These are phyloP conservation scores for Suillus subaureus DNA, from an alignment of 768 basidiomycete genomes.

Conservation along the genomic window DNA sequence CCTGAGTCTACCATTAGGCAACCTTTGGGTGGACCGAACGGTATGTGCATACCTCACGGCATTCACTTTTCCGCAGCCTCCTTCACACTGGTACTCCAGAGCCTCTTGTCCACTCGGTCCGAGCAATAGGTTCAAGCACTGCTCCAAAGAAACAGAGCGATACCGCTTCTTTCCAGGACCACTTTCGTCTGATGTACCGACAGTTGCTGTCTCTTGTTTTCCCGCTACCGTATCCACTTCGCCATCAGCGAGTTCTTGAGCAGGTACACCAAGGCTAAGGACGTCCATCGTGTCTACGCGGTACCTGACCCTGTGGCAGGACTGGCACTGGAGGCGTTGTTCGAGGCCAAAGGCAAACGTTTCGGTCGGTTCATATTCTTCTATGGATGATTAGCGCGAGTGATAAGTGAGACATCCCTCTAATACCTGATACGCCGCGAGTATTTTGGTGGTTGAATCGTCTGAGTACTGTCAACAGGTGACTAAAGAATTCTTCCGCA, in stretches of 20 bases:
- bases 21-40: neutral
- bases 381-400: conserved; percentile 19
- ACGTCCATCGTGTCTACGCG: conserved; percentile 74
- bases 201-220: neutral
- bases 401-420: conserved; percentile 16
- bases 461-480: conserved; percentile 75
- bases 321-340: conserved; percentile 81
- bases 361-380: conserved; percentile 62
- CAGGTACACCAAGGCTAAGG: conserved; percentile 81
- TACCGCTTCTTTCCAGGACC: conserved; percentile 55
- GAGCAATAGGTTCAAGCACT: conserved; percentile 60
- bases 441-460: conserved; percentile 57
- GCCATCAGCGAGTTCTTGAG: conserved; percentile 36
- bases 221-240: conserved; percentile 16
- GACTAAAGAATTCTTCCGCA: conserved; percentile 89
- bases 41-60: conserved; percentile 42
- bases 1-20: conserved; percentile 40
- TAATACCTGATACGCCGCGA: conserved; percentile 36
- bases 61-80: conserved; percentile 64
- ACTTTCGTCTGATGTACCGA: conserved; percentile 2
- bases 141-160: conserved; percentile 57
- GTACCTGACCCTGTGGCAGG: conserved; percentile 83
- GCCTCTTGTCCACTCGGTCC: conserved; percentile 53
- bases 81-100: conserved; percentile 81
- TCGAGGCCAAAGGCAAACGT: conserved; percentile 83